Conservation (phyloP, 1,284 basidiomycete species). For the Fomitopsis pinicola region DNA sequence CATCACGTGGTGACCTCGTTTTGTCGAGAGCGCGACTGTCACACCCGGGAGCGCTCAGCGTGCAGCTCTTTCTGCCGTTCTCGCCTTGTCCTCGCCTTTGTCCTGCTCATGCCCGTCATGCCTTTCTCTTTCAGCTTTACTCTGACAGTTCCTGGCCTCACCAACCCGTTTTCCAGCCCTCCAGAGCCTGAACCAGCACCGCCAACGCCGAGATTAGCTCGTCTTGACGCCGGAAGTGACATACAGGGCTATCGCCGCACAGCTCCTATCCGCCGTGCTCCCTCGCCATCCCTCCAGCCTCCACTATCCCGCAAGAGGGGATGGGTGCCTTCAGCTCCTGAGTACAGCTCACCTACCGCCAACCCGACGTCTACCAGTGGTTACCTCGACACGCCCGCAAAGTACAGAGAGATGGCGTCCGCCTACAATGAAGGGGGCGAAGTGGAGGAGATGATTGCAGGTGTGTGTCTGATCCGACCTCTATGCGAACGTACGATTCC, state of each 20-base stretch:
- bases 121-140: constrained; percentile 66
- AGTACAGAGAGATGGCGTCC: constrained; percentile 46
- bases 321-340: constrained; percentile 60
- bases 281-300: constrained; percentile 23
- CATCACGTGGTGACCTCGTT: constrained; percentile 2
- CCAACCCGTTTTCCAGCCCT: constrained; percentile 54
- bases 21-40: neutral
- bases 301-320: constrained; percentile 57
- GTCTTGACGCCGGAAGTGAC: constrained; percentile 3
- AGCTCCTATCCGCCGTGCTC: constrained; percentile 18
- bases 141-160: constrained; percentile 53
- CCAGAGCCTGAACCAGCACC: constrained; percentile 22
- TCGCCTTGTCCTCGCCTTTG: neutral
- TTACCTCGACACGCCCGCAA: constrained; percentile 62
- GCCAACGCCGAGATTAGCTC: constrained; percentile 15
- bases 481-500: neutral
- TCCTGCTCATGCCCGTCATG: constrained; percentile 28
- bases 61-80: constrained; percentile 1
- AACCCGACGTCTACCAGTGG: constrained; percentile 51
- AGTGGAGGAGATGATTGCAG: constrained; percentile 42
- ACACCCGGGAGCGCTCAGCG: neutral
- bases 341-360: constrained; percentile 48
- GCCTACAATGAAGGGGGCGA: constrained; percentile 28
- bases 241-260: constrained; percentile 8
- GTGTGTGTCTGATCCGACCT: constrained; percentile 31